A percentile compares a stretch with the other conserved stretches of the same genome.
These are phyloP conservation scores for Citrus cavaleriei DNA, from an alignment of 345 rosid species.

Conservation along the genomic window DNA sequence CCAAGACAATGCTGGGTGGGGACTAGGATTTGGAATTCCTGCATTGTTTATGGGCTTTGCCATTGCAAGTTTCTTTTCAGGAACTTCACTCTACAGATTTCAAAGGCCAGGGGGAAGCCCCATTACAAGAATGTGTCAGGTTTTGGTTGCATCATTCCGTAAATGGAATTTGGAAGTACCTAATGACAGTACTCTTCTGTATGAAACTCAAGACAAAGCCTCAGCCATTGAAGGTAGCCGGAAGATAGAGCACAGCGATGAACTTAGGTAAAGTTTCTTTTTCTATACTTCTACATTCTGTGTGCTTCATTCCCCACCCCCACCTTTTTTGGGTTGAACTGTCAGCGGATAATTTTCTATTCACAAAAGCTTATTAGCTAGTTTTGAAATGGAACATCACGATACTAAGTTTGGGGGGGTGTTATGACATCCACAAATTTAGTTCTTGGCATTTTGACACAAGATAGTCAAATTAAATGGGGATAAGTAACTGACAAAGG, in stretches of 20 bases:
- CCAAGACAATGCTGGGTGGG: constrained; percentile 97
- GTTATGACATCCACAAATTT: background rate
- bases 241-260: constrained; percentile 72
- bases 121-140: constrained; percentile 76
- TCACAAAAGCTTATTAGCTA: background rate
- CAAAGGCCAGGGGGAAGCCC: constrained; percentile 97
- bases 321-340: background rate
- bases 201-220: constrained; percentile 63
- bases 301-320: background rate
- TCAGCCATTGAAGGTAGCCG: constrained; percentile 77
- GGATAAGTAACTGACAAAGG: background rate
- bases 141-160: constrained; percentile 68
- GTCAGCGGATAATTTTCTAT: background rate
- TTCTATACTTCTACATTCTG: background rate
- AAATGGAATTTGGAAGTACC: constrained; percentile 62
- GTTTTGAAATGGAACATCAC: background rate
- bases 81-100: constrained; percentile 84
- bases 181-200: constrained; percentile 52
- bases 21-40: constrained; percentile 90
- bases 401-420: background rate
- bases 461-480: background rate
- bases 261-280: constrained; percentile 40
- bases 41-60: constrained; percentile 88
- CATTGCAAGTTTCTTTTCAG: constrained; percentile 75
- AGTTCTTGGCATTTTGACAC: background rate